These are phyloP conservation scores for Coprinopsis marcescibilis DNA, from an alignment of 768 basidiomycete species.

Conservation along the genomic window DNA sequence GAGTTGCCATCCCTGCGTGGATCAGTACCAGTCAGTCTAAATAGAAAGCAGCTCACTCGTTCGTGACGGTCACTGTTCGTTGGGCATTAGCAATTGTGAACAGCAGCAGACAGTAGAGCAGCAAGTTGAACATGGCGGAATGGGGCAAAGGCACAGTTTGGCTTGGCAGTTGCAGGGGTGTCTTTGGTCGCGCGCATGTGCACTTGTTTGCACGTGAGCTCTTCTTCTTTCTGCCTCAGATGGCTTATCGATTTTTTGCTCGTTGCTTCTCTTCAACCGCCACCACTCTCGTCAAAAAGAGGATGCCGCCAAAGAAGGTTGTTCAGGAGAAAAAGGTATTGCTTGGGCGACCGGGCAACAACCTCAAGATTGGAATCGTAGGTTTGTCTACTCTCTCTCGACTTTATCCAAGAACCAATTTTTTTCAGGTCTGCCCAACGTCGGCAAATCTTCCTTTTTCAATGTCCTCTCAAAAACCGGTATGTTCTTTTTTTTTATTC, in stretches of 20 bases:
- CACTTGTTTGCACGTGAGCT: slow-evolving; percentile 8
- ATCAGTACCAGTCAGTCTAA: neutral
- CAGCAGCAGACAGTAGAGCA: slow-evolving; percentile 16
- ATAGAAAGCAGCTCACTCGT: slow-evolving; percentile 34
- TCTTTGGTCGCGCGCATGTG: neutral
- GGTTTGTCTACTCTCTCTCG: slow-evolving; percentile 51
- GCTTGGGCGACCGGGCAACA: slow-evolving; percentile 91
- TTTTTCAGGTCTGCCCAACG: slow-evolving; percentile 78
- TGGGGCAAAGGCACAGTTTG: slow-evolving; percentile 7
- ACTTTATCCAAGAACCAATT: slow-evolving; percentile 13
- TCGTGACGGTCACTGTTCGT: slow-evolving; percentile 35
- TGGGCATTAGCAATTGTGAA: slow-evolving; percentile 32
- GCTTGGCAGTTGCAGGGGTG: neutral
- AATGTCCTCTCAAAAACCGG: slow-evolving; percentile 91
- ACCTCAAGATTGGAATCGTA: slow-evolving; percentile 98
- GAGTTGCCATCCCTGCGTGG: slow-evolving; percentile 39
- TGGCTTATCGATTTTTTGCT: slow-evolving; percentile 23
- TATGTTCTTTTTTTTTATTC: slow-evolving; percentile 26
- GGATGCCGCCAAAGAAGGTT: slow-evolving; percentile 91
- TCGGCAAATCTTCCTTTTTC: slow-evolving; percentile 99
- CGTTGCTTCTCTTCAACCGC: slow-evolving; percentile 29
- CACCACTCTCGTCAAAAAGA: slow-evolving; percentile 43
- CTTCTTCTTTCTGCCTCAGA: slow-evolving; percentile 8
- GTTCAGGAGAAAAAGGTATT: slow-evolving; percentile 77
- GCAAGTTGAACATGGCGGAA: slow-evolving; percentile 17